phyloP scores from a whole-genome alignment of 192 early-diverging fungal species.

The Spizellomyces sp. region DNA sequence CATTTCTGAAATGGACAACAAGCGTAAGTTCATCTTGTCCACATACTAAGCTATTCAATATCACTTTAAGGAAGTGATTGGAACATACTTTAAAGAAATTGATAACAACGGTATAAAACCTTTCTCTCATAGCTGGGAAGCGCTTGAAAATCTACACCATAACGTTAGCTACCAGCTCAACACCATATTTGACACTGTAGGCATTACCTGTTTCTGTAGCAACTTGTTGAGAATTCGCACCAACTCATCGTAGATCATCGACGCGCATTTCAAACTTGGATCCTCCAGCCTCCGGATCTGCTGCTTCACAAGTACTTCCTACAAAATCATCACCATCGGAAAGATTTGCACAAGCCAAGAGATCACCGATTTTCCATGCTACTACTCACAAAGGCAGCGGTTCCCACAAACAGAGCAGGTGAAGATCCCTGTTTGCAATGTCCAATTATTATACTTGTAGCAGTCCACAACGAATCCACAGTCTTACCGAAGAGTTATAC shows the following conservation, averaged over 20 bases:
- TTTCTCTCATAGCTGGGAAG: conserved; percentile 93
- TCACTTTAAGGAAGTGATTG: no score
- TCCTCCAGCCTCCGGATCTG: conserved; percentile 99
- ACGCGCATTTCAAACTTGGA: conserved; percentile 92
- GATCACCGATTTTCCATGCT: no score
- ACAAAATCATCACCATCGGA: neutral
- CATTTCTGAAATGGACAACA: conserved; percentile 52
- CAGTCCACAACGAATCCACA: neutral
- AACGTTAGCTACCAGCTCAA: conserved; percentile 21
- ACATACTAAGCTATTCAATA: no score
- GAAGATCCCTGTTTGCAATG: conserved; percentile 67
- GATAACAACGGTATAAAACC: conserved; percentile 92
- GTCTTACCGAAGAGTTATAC: conserved; percentile 83
- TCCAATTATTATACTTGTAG: neutral
- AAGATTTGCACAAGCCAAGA: no score
- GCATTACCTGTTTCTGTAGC: conserved; percentile 72
- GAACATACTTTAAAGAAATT: conserved; percentile 74
- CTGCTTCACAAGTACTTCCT: conserved; percentile 93
- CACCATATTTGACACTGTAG: conserved; percentile 27
- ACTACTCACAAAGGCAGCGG: conserved; percentile 80
- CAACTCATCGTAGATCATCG: conserved; percentile 97
- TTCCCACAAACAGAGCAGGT: conserved; percentile 96
- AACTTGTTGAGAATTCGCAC: conserved; percentile 92
- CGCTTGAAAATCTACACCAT: conserved; percentile 74
- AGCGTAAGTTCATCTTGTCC: no score